Conservation (phyloP, 495 filamentous ascomycete species). For the Penicillium atrosanguineum region DNA sequence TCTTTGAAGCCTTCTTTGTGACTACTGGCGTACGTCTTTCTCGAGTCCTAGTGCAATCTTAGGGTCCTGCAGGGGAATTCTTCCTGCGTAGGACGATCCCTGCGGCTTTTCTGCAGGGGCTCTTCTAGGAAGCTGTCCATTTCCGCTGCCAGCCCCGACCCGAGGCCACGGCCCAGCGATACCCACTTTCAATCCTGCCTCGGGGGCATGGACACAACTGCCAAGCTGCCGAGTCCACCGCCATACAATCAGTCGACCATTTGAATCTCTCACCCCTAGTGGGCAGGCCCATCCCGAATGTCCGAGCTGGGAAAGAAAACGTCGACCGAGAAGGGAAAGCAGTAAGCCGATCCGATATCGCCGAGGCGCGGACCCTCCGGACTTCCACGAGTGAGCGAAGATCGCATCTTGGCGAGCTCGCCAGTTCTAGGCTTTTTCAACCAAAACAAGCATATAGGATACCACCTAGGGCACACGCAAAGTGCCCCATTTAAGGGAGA, state of each 20-base stretch:
- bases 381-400: not conserved
- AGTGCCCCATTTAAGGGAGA: not conserved
- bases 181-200: not conserved
- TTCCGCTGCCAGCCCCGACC: conserved; percentile 8
- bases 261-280: not conserved
- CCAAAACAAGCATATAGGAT: not conserved
- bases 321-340: not conserved
- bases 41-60: not conserved
- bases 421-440: not conserved
- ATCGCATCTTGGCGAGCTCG: not conserved
- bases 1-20: not conserved
- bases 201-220: not conserved
- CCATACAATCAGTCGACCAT: not conserved
- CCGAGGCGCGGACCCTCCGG: not conserved
- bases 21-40: not conserved
- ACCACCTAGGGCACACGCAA: not conserved
- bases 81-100: conserved; percentile 1
- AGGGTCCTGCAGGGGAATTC: conserved; percentile 3
- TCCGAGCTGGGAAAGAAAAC: not conserved
- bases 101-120: conserved; percentile 1
- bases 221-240: not conserved
- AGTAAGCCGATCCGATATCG: conserved; percentile 2
- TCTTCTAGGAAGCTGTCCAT: conserved; percentile 16
- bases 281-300: not conserved
- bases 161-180: not conserved